Evolutionary conservation across 164 flowering plant genomes (phyloP), one percentile per base, ranked within the genome.

Genomic region (Stephania yunnanensis): DNA sequence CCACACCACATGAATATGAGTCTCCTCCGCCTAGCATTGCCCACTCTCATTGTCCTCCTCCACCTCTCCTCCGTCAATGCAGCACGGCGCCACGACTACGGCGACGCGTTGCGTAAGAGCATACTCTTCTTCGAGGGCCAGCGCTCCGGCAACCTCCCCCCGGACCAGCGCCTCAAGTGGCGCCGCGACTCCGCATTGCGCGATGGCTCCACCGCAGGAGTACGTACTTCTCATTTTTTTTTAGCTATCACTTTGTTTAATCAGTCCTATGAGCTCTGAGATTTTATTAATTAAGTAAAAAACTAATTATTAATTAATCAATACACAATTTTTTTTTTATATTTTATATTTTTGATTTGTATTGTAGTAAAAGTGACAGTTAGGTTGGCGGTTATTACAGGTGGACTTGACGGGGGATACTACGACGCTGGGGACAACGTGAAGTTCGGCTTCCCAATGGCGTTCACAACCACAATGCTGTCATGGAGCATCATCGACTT

Each of bases 101-200:
- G 31, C 75, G 92, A 89, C 71, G 98, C 98, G 36, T 90, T 94
- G 48, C 84, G 83, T 15, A 92, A 91, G 81, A 84, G 98, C 87
- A 88, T 94, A 69, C 89, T 92, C 78, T 92, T 94, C 87, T 94
- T 94, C 83, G 98, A 94, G 78, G 98, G 98, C 76, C 98, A 94
- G 74, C 88, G 98, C 9, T 94, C 98, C 61, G 98, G 98, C 45
- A 78, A 76, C 19, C 94, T 94, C 63, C 97, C 98, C 0, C 84
- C 87, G 0, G 91, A 92, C 70, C 97, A 94, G 80, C 93, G 95
- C 52, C 7, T 94, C 77, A 74, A 78, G 10, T 94, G 98, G 98
- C 95, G 97, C 77, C 79, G 84, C 0, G 92, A 94, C 84, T 94
- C 97, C 73, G 97, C 90, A 31, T 67, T 92, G 73, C 86, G 76